phyloP scores from a whole-genome alignment of 345 rosid genomes.

The Boechera retrofracta region DNA sequence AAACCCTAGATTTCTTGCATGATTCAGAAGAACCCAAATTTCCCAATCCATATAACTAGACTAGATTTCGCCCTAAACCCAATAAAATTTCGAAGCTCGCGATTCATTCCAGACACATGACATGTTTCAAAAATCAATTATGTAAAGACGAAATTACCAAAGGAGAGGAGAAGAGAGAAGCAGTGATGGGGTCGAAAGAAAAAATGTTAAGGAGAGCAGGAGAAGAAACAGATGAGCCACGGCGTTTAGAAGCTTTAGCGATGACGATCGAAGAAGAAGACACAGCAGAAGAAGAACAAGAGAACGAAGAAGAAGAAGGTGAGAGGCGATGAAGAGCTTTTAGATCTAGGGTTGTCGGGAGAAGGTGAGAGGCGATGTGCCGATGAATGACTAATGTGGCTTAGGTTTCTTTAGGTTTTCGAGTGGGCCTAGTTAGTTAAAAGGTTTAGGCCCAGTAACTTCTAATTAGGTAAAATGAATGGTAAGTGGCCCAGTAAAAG shows the following conservation, averaged over 20 bases:
- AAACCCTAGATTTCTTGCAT: constrained; percentile 4
- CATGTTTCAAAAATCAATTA: not conserved
- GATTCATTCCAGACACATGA: constrained; percentile 6
- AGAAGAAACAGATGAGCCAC: constrained; percentile 45
- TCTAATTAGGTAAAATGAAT: too few species aligned
- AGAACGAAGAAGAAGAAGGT: too few species aligned
- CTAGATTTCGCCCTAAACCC: constrained; percentile 23
- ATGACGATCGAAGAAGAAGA: constrained; percentile 48
- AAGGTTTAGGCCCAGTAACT: too few species aligned
- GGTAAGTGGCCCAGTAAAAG: too few species aligned
- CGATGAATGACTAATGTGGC: too few species aligned
- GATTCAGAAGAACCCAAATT: not conserved
- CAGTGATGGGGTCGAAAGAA: constrained; percentile 73
- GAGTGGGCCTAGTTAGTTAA: too few species aligned
- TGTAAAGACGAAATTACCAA: constrained; percentile 49
- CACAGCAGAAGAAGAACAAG: too few species aligned
- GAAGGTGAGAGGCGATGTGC: too few species aligned
- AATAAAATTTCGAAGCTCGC: not conserved
- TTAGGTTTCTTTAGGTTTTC: too few species aligned
- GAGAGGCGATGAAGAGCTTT: too few species aligned
- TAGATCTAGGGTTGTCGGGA: too few species aligned
- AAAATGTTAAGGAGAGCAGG: constrained; percentile 72
- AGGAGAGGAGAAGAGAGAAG: constrained; percentile 73
- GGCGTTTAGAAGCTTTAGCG: constrained; percentile 64
- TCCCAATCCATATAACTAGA: not conserved